These are phyloP conservation scores for Magnolia officinalis DNA, from an alignment of 164 flowering plant genomes.

Conservation along the genomic window DNA sequence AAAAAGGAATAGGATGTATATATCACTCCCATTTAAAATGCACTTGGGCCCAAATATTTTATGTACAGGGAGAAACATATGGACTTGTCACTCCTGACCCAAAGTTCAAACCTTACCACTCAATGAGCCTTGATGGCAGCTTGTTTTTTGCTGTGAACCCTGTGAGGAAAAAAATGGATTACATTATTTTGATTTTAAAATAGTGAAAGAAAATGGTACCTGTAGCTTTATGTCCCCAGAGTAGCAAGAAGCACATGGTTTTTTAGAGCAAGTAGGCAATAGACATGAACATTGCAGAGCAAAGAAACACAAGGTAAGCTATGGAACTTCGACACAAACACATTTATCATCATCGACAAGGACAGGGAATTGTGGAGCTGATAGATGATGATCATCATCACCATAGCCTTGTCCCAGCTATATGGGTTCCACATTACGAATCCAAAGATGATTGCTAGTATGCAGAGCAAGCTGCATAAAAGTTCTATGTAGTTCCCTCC, in stretches of 20 bases:
- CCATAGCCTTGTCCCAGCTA: too few relatives aligned
- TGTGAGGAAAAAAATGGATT: constrained; percentile 6
- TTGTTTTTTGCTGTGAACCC: constrained; percentile 22
- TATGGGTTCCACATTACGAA: too few relatives aligned
- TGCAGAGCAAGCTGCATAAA: background rate
- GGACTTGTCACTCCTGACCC: background rate
- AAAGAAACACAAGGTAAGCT: background rate
- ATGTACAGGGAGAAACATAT: background rate
- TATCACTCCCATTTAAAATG: background rate
- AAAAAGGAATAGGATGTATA: background rate
- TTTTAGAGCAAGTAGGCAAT: too few relatives aligned
- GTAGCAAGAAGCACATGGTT: too few relatives aligned
- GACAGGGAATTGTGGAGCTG: background rate
- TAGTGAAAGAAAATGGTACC: background rate
- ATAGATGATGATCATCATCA: too few relatives aligned
- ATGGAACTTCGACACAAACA: background rate
- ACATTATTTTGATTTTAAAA: background rate
- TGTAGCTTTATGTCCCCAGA: background rate
- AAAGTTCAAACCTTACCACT: constrained; percentile 17
- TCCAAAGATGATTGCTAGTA: background rate
- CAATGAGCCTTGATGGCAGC: constrained; percentile 19
- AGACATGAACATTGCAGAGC: background rate
- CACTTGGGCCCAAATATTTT: background rate
- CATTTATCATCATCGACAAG: background rate
- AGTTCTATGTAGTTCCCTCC: background rate